Base-by-base conservation (phyloP, 257 asterid species). In the Ilex asprella region DNA sequence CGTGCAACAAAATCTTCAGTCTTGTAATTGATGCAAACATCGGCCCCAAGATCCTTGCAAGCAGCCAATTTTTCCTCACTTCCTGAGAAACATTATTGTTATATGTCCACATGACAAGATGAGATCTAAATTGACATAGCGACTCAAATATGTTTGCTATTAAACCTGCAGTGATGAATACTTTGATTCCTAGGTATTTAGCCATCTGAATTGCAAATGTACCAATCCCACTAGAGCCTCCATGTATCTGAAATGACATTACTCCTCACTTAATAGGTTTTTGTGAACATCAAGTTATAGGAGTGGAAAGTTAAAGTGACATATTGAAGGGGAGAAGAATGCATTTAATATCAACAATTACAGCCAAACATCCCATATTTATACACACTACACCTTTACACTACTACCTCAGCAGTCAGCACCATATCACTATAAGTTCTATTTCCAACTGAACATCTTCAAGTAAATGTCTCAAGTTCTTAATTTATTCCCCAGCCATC, bases 141-240 rank as follows among this genome's bases (percentile, higher is more conserved):
- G 30, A 35, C 31, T 63, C 39, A n/a, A 30, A 63, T 61, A 69
- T 50, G 66, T 51, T 53, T 39, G 2, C n/a, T 44, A 66, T 66
- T 70, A 49, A 49, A 92, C 99, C 99, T 93, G 99, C 99, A 54
- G 96, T 93, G 75, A 87, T 63, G 68, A 93, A 84, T 39, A 93
- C 97, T 76, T 71, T 89, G 76, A 75, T 68, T 29, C 97, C 96
- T 2, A 46, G 60, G 79, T 82, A 76, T 81, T 85, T 85, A 30
- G 99, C 99, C 55, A 93, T 70, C 72, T 93, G 99, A 75, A 89
- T 93, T 43, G 99, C 91, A 78, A 93, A 93, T 30, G 99, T 87
- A 61, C 99, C 99, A 29, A 89, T 89, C 62, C 99, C 99, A 73
- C 99, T 93, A 65, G 99, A 89, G 66, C 99, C 99, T 32, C 99